These are phyloP conservation scores for Hondaea fermentalgiana DNA, from an alignment of 108 stramenopile species.

Conservation along the genomic window DNA sequence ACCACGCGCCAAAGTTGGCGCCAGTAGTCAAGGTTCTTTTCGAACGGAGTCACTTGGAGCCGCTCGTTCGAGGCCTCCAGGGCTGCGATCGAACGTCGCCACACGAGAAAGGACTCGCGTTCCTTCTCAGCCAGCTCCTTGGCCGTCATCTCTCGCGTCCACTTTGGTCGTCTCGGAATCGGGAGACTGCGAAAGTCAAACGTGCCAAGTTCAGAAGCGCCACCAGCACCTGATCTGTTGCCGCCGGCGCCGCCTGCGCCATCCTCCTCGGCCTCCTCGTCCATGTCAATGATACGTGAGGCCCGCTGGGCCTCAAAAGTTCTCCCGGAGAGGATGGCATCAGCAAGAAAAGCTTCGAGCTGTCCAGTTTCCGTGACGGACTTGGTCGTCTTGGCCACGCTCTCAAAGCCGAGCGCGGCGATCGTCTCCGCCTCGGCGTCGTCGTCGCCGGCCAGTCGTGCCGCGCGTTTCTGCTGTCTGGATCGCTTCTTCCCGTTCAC, in stretches of 20 bases:
- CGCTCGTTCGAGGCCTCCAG: conserved; percentile 62
- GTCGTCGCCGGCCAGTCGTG: not conserved
- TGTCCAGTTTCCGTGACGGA: conserved; percentile 79
- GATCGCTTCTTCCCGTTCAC: not conserved
- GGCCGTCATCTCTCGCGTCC: conserved; percentile 76
- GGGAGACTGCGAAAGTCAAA: conserved; percentile 78
- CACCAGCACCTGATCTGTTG: not conserved
- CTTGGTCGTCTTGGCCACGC: conserved; percentile 43
- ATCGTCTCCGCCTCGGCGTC: not conserved
- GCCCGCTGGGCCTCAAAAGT: conserved; percentile 76
- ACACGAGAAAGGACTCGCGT: conserved; percentile 80
- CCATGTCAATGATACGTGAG: conserved; percentile 56
- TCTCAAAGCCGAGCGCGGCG: not conserved
- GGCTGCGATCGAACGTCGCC: conserved; percentile 80
- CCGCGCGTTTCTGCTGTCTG: not conserved
- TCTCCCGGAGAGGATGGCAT: conserved; percentile 80
- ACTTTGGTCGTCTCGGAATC: conserved; percentile 82
- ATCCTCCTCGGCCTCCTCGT: conserved; percentile 38
- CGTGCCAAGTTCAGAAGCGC: conserved; percentile 22
- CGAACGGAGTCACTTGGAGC: conserved; percentile 76
- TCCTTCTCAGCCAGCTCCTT: conserved; percentile 74
- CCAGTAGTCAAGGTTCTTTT: conserved; percentile 98
- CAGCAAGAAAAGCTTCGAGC: conserved; percentile 81
- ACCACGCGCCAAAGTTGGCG: conserved; percentile 94
- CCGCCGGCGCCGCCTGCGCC: conserved; percentile 28